These are phyloP conservation scores for Abrus pulchellus DNA, from an alignment of 306 rosid species.

Conservation along the genomic window DNA sequence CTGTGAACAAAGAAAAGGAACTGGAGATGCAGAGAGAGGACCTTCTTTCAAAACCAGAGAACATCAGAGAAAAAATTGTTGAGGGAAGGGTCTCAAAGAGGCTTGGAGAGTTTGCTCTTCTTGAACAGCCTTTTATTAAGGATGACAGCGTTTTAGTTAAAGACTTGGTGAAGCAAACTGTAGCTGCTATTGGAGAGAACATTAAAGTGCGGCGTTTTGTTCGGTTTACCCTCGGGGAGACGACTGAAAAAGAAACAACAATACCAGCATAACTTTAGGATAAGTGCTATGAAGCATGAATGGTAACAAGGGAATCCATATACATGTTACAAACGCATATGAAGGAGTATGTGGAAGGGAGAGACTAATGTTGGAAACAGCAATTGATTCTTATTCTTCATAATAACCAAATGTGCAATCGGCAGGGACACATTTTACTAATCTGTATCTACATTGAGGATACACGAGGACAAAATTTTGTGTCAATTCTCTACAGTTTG, in stretches of 20 bases:
- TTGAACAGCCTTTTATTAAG: conserved; percentile 94
- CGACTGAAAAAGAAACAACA: conserved; percentile 52
- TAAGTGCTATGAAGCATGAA: conserved; percentile 11
- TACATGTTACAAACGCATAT: conserved; percentile 24
- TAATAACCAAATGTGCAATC: conserved; percentile 46
- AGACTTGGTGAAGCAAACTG: conserved; percentile 95
- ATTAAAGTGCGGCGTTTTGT: conserved; percentile 89
- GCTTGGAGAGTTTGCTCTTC: conserved; percentile 91
- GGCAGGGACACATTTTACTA: conserved; percentile 49
- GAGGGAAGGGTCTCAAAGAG: conserved; percentile 97
- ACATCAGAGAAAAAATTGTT: conserved; percentile 89
- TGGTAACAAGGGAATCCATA: conserved; percentile 18
- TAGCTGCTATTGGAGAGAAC: conserved; percentile 99
- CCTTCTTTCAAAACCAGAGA: conserved; percentile 86
- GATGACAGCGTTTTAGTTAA: conserved; percentile 82
- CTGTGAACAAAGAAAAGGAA: conserved; percentile 73
- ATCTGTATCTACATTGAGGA: conserved; percentile 57
- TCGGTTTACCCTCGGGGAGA: conserved; percentile 88
- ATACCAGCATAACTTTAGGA: conserved; percentile 51
- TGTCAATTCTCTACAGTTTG: conserved; percentile 50
- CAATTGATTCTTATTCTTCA: conserved; percentile 45
- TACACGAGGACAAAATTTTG: conserved; percentile 58
- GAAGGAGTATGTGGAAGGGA: conserved; percentile 1
- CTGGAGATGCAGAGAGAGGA: conserved; percentile 96
- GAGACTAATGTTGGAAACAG: conserved; percentile 51